These are phyloP conservation scores for Aspergillus ruber DNA, from an alignment of 2,329 filamentous ascomycete species.

Conservation along the genomic window DNA sequence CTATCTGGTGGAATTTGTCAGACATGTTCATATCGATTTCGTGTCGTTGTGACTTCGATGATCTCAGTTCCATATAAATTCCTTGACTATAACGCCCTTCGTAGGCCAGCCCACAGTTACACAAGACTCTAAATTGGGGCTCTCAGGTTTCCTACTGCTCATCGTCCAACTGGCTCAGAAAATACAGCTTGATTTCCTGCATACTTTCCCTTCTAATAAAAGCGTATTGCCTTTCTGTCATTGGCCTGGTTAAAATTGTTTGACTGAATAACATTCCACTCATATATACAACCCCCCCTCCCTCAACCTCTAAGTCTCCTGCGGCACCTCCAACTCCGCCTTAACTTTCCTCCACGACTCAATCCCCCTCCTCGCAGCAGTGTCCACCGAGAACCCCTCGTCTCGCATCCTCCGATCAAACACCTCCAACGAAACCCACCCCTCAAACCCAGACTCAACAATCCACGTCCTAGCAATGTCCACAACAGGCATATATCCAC, in stretches of 20 bases:
- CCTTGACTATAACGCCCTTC: neutral
- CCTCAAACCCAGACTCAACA: constrained; percentile 11
- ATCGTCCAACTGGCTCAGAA: no score
- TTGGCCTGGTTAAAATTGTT: neutral
- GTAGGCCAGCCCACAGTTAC: neutral
- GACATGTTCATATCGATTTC: neutral
- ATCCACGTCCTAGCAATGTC: constrained; percentile 13
- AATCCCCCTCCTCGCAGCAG: constrained; percentile 4
- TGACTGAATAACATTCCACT: neutral
- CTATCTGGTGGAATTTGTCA: neutral
- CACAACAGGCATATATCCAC: constrained; percentile 6
- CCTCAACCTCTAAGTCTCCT: neutral
- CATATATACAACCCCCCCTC: neutral
- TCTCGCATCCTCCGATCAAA: constrained; percentile 16
- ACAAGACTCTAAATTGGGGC: neutral
- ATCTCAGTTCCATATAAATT: neutral
- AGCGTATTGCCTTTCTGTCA: neutral
- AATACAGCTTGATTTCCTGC: no score
- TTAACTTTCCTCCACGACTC: neutral
- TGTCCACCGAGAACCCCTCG: neutral
- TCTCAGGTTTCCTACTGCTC: no score
- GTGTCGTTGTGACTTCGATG: neutral
- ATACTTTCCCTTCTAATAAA: no score
- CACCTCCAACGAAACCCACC: constrained; percentile 17
- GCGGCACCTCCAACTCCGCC: neutral